Percentiles rank a stretch among this genome's conserved stretches.
These are phyloP conservation scores for Dryas integrifolia DNA, from an alignment of 331 rosid genomes.

Conservation along the genomic window DNA sequence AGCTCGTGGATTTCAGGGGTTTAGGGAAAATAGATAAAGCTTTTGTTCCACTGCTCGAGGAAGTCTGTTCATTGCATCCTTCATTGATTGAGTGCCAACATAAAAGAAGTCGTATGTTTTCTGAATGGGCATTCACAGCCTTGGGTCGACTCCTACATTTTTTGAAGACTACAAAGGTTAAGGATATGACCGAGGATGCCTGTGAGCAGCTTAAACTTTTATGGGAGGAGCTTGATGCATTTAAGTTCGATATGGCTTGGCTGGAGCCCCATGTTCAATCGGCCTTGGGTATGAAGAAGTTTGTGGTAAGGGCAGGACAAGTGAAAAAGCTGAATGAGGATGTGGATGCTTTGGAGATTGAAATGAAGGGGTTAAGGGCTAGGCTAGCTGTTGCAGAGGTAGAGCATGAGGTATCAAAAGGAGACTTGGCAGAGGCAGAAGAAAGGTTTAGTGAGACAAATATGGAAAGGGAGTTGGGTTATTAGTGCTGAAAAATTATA, in stretches of 20 bases:
- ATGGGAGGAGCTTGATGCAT: conserved; percentile 15
- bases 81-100: conserved; percentile 11
- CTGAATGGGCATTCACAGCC: conserved; percentile 21
- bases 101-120: conserved; percentile 18
- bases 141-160: conserved; percentile 11
- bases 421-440: conserved; percentile 8
- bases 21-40: conserved; percentile 16
- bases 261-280: conserved; percentile 15
- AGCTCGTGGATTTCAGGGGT: conserved; percentile 6
- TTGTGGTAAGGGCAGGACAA: conserved; percentile 5
- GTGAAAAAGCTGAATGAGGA: neutral
- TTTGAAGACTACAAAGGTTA: conserved; percentile 13
- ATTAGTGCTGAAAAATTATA: neutral
- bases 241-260: conserved; percentile 13
- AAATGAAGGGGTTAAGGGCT: neutral
- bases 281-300: conserved; percentile 9
- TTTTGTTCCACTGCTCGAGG: conserved; percentile 15
- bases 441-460: neutral
- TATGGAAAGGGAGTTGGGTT: conserved; percentile 3
- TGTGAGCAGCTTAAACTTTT: conserved; percentile 5
- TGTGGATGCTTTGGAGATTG: conserved; percentile 12
- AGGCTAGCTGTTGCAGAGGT: conserved; percentile 11
- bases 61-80: conserved; percentile 19
- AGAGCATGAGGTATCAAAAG: neutral
- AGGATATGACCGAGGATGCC: conserved; percentile 13